Evolutionary conservation across 2,329 filamentous ascomycete species (phyloP).

Genomic region (Fusarium vanettenii): DNA sequence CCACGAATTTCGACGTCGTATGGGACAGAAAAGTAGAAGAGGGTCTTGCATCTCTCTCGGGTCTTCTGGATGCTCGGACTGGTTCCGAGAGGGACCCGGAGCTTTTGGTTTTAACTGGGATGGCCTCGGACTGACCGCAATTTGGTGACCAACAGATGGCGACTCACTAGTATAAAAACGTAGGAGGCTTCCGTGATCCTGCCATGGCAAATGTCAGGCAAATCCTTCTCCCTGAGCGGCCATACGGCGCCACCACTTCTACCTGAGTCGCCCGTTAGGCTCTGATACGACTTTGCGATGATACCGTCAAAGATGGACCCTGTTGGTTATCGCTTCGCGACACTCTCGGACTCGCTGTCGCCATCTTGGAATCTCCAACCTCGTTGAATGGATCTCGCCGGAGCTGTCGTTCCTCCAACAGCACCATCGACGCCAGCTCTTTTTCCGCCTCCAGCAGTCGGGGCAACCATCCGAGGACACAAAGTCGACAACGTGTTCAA

Average conservation of each 20-base stretch:
- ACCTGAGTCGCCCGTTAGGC: neutral
- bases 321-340: neutral
- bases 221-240: neutral
- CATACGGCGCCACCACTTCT: neutral
- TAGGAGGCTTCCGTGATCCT: neutral
- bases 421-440: neutral
- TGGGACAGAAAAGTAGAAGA: neutral
- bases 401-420: conserved; percentile 1
- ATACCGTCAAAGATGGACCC: neutral
- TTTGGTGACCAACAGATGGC: neutral
- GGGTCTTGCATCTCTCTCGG: neutral
- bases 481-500: neutral
- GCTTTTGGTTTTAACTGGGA: neutral
- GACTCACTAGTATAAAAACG: neutral
- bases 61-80: neutral
- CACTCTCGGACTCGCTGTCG: neutral
- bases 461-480: neutral
- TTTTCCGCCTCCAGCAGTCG: conserved; percentile 6
- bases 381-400: neutral
- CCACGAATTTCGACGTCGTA: neutral
- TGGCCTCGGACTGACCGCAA: neutral
- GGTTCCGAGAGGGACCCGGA: neutral
- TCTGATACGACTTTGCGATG: neutral
- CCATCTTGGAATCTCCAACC: neutral
- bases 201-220: neutral